Evolutionary conservation across 345 rosid genomes (phyloP).

Genomic region (Tarenaya hassleriana): DNA sequence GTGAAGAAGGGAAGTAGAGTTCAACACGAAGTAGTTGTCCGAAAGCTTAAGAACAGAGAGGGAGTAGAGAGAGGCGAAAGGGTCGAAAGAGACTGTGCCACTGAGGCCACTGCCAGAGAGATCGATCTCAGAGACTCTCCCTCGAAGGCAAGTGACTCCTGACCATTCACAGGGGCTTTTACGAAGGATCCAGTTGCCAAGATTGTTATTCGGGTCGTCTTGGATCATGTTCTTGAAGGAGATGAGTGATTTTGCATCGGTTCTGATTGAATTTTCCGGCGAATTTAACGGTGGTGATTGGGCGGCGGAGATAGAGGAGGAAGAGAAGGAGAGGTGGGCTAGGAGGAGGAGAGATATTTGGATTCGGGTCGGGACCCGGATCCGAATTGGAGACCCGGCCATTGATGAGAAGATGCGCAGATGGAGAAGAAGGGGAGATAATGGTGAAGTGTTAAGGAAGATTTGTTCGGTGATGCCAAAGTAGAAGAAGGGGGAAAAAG

Average conservation of each 20-base stretch:
- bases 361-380: conserved; percentile 23
- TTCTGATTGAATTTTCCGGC: conserved; percentile 42
- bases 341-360: conserved; percentile 31
- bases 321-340: conserved; percentile 22
- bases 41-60: conserved; percentile 58
- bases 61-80: conserved; percentile 52
- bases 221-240: conserved; percentile 63
- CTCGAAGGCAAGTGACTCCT: conserved; percentile 66
- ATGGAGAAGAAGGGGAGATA: conserved; percentile 21
- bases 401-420: conserved; percentile 37
- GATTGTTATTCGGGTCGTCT: conserved; percentile 53
- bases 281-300: conserved; percentile 14
- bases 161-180: conserved; percentile 59
- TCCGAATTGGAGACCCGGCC: conserved; percentile 37
- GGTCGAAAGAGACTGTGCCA: conserved; percentile 53
- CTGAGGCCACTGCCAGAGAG: conserved; percentile 49
- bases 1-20: conserved; percentile 64
- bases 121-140: conserved; percentile 65
- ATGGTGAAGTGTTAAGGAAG: conserved; percentile 22
- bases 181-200: conserved; percentile 52
- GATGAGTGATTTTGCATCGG: conserved; percentile 62
- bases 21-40: conserved; percentile 43
- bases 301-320: conserved; percentile 28
- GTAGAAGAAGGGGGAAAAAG: conserved; percentile 21
- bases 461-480: conserved; percentile 20